These are phyloP conservation scores for Pyrenophora teres DNA, from an alignment of 2,329 filamentous ascomycete genomes.

Conservation along the genomic window DNA sequence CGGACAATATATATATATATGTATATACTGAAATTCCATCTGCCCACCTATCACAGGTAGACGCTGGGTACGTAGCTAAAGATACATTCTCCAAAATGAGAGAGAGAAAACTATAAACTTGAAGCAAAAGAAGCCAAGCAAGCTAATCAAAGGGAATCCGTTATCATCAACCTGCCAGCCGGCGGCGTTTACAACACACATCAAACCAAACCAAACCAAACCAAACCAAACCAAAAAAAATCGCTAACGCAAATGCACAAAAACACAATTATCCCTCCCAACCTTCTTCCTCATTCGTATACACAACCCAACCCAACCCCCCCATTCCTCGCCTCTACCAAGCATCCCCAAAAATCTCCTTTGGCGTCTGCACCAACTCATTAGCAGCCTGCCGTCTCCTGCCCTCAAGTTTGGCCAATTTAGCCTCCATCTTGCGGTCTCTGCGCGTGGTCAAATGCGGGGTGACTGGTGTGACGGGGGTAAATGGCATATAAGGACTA, in stretches of 20 bases:
- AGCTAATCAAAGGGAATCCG: no score
- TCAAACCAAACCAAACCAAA: neutral
- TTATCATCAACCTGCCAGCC: constrained; percentile 1
- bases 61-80: no score
- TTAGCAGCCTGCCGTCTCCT: constrained; percentile 54
- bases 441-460: constrained; percentile 73
- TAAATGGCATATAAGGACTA: constrained; percentile 78
- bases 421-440: constrained; percentile 71
- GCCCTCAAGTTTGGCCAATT: constrained; percentile 59
- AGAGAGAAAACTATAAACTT: no score
- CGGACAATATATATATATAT: no score
- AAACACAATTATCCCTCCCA: neutral
- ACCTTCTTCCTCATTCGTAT: neutral
- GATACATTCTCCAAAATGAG: no score
- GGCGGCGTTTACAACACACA: neutral
- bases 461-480: constrained; percentile 74
- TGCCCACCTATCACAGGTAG: no score
- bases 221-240: neutral
- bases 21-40: no score
- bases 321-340: constrained; percentile 22
- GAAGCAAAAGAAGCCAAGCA: no score
- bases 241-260: neutral
- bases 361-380: constrained; percentile 44
- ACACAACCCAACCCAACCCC: neutral
- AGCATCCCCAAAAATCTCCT: constrained; percentile 47